Base-by-base conservation (phyloP, 768 basidiomycete genomes). In the Lyophyllum atratum region DNA sequence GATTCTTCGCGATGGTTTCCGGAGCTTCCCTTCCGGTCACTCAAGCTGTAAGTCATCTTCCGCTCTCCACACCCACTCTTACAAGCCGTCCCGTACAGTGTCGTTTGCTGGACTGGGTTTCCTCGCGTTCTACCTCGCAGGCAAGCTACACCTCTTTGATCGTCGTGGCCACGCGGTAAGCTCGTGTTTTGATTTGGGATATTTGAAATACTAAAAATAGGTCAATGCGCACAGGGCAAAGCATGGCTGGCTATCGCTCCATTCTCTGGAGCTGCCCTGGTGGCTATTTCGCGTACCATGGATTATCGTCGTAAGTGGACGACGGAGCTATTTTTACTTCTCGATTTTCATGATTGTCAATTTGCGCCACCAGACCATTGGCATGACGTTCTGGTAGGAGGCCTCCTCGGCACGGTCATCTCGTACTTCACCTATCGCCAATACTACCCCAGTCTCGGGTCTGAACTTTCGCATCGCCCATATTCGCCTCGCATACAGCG, bases 81-180 rank as follows among this genome's bases (percentile, higher is more conserved):
- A 22, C 33, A 28, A 43, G 12, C 19, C 51, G 14, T 19, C 24
- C 17, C 56, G 37, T 43, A 43, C 10, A 92, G 93, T 96, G 52
- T 93, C 95, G 0, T 98, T 96, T 68, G 92, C 94, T 6, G 96
- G 96, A 1, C 79, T 99, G 8, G 92, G 91, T 1, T 95, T 95
- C 73, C 77, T 98, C 39, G 77, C 89, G 1, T 87, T 92, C 61
- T 98, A 97, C 69, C 74, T 95, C 6, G 90, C 92, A 11, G 97
- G 95, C 2, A 98, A 98, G 71, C 74, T 96, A 64, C 95, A 95
- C 66, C 74, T 98, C 5, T 96, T 94, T 60, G 94, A 97, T 68
- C 78, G 76, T 24, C 80, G 85, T 45, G 95, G 94, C 3, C 84
- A 93, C 67, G 74, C 84, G 54, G 85, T 89, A 68, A 54, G 81